phyloP scores from a whole-genome alignment of 2,329 filamentous ascomycete genomes.

The Pseudogymnoascus pannorum region DNA sequence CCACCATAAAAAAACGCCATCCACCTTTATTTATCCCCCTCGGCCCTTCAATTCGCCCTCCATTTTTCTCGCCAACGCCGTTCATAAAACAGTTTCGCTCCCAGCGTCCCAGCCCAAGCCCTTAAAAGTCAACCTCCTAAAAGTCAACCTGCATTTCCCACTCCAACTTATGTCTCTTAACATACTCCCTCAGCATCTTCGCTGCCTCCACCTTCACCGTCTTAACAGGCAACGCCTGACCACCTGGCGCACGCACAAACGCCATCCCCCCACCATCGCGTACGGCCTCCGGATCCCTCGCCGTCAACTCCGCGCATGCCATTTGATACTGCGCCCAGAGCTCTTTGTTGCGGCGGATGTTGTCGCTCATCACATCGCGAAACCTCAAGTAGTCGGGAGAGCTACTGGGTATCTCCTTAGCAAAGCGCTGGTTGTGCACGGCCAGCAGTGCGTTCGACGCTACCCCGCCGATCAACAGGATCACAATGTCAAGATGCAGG shows the following conservation, averaged over 20 bases:
- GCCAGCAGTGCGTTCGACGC: background rate
- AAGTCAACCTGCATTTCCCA: slow-evolving; percentile 8
- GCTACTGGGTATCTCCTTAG: background rate
- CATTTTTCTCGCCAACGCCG: background rate
- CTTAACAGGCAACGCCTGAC: background rate
- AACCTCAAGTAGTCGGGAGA: background rate
- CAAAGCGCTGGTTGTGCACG: background rate
- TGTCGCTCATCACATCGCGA: background rate
- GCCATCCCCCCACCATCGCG: background rate
- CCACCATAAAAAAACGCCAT: slow-evolving; percentile 10
- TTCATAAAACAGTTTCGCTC: background rate
- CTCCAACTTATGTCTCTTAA: background rate
- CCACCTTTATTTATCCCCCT: background rate
- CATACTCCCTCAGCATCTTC: slow-evolving; percentile 3
- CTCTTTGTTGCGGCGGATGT: background rate
- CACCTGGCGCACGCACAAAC: background rate
- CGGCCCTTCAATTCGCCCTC: background rate
- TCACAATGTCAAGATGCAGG: background rate
- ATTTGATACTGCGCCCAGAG: background rate
- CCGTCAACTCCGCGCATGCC: background rate
- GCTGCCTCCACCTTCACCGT: background rate
- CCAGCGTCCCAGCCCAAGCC: background rate
- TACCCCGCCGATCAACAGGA: background rate
- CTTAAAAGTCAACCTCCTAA: slow-evolving; percentile 4
- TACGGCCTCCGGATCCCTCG: background rate